Evolutionary conservation across 2,329 filamentous ascomycete species (phyloP).

Genomic region (Microcyclosporella mali): DNA sequence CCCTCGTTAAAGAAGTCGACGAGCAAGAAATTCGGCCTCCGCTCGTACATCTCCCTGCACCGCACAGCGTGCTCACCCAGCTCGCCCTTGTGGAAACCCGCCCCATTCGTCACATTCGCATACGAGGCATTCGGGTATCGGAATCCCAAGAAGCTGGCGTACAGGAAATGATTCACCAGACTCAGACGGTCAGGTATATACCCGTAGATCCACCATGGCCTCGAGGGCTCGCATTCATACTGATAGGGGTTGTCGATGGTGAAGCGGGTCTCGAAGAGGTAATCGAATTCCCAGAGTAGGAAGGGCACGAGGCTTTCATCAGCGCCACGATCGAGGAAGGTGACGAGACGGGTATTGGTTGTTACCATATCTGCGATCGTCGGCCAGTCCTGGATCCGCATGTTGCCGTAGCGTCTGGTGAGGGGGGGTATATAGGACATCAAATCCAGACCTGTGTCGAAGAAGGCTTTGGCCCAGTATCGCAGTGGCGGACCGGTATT

Average conservation of each 20-base stretch:
- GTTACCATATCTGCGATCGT: conserved; percentile 38
- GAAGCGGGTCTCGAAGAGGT: conserved; percentile 44
- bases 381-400: conserved; percentile 38
- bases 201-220: conserved; percentile 37
- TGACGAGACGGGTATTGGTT: conserved; percentile 38
- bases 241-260: conserved; percentile 30
- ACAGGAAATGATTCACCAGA: conserved; percentile 44
- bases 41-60: conserved; percentile 35
- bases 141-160: conserved; percentile 39
- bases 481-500: conserved; percentile 40
- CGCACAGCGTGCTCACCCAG: conserved; percentile 38
- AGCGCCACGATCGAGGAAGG: conserved; percentile 41
- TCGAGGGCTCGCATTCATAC: conserved; percentile 32
- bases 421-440: conserved; percentile 35
- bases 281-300: conserved; percentile 32
- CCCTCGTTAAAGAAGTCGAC: conserved; percentile 34
- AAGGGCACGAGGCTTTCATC: conserved; percentile 36
- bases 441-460: conserved; percentile 46
- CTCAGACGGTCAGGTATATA: conserved; percentile 37
- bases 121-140: conserved; percentile 37
- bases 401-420: conserved; percentile 18
- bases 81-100: conserved; percentile 35
- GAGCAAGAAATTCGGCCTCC: conserved; percentile 38
- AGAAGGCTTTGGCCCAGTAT: conserved; percentile 43
- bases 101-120: conserved; percentile 40